Percentiles rank a stretch among this genome's conserved stretches.
phyloP scores from a whole-genome alignment of 2,329 filamentous ascomycete species.

The Botryotinia globosa region DNA sequence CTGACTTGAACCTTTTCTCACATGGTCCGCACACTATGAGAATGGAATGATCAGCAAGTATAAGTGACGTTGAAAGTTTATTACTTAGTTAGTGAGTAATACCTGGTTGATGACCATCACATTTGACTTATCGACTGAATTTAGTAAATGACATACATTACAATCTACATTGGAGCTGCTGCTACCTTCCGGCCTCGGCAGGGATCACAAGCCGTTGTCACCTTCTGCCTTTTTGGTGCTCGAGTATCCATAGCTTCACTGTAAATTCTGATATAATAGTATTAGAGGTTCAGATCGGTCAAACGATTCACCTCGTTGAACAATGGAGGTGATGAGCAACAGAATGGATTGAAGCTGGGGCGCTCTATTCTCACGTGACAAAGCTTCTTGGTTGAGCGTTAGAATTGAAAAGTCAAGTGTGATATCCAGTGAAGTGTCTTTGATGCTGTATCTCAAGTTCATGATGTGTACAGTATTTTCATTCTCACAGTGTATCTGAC shows the following conservation, averaged over 20 bases:
- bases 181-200: not conserved
- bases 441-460: not conserved
- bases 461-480: not conserved
- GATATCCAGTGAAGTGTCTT: not conserved
- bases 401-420: not conserved
- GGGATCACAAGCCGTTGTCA: not conserved
- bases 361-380: not conserved
- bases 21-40: not conserved
- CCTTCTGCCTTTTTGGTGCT: not conserved
- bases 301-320: not conserved
- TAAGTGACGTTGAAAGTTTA: not conserved
- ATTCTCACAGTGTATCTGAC: not conserved
- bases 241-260: not conserved
- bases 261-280: not conserved
- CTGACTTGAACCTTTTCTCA: not conserved
- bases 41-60: not conserved
- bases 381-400: not conserved
- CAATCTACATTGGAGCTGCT: not conserved
- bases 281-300: not conserved
- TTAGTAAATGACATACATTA: not conserved
- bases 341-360: not conserved
- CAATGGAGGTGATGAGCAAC: not conserved
- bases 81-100: not conserved
- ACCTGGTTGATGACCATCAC: not conserved
- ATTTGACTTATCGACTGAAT: not conserved